phyloP scores from a whole-genome alignment of 768 basidiomycete genomes.

The Kwoniella mangroviensis region DNA sequence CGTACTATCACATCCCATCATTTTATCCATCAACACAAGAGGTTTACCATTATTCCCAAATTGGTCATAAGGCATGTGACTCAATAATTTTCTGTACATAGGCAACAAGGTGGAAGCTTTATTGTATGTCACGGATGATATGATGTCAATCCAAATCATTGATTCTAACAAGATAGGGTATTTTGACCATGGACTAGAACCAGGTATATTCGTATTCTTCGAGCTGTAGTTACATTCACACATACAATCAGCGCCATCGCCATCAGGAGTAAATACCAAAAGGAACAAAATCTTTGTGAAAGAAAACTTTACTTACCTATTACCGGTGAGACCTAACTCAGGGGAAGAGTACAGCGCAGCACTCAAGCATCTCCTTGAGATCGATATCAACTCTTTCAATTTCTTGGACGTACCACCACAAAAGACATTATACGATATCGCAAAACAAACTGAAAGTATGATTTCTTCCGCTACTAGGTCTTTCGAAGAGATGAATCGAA shows the following conservation, averaged over 20 bases:
- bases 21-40: constrained; percentile 24
- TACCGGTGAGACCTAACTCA: constrained; percentile 1
- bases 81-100: constrained; percentile 22
- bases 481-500: constrained; percentile 14
- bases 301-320: not conserved
- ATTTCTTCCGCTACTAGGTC: constrained; percentile 25
- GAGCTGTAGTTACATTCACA: not conserved
- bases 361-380: constrained; percentile 21
- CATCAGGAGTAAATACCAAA: too few species aligned
- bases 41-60: not conserved
- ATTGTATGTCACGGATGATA: constrained; percentile 30
- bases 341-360: constrained; percentile 23
- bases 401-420: constrained; percentile 27
- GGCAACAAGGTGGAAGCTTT: constrained; percentile 21
- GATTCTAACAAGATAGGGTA: constrained; percentile 20
- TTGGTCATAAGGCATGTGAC: constrained; percentile 5
- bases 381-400: constrained; percentile 16
- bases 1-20: constrained; percentile 35
- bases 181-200: constrained; percentile 24
- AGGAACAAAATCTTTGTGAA: too few species aligned
- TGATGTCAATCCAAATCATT: constrained; percentile 36
- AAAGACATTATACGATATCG: constrained; percentile 28
- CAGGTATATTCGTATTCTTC: not conserved
- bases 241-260: too few species aligned
- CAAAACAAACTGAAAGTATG: constrained; percentile 28